These are phyloP conservation scores for Aciculosporium take DNA, from an alignment of 2,329 filamentous ascomycete species.

Conservation along the genomic window DNA sequence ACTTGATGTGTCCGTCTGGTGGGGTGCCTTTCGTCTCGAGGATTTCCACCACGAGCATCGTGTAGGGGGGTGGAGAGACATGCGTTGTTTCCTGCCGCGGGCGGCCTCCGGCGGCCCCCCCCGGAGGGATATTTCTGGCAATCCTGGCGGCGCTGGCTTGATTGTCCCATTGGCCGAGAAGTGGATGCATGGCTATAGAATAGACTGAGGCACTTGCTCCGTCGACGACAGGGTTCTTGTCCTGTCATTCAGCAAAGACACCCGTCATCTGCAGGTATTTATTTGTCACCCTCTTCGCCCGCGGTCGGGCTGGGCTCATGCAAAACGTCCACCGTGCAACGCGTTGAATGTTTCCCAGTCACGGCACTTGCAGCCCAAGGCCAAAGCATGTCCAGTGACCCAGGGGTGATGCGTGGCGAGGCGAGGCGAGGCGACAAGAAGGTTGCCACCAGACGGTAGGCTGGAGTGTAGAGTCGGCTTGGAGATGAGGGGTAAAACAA, in stretches of 20 bases:
- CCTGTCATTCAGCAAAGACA: not conserved
- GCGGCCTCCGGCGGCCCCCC: no score
- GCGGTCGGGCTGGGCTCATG: not conserved
- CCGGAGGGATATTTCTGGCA: no score
- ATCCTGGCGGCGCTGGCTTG: constrained; percentile 10
- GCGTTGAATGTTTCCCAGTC: no score
- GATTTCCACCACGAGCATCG: not conserved
- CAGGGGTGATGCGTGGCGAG: constrained; percentile 27
- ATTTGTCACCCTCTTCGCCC: not conserved
- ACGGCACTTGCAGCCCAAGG: not conserved
- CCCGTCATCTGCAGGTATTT: not conserved
- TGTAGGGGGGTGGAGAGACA: not conserved
- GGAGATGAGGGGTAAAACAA: no score
- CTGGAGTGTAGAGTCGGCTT: no score
- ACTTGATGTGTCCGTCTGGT: not conserved
- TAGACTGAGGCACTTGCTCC: not conserved
- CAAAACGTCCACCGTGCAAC: not conserved
- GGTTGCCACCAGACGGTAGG: no score
- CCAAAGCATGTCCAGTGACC: constrained; percentile 28
- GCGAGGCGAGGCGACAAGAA: constrained; percentile 7
- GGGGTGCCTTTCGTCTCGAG: not conserved
- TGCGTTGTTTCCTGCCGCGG: not conserved
- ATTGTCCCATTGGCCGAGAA: constrained; percentile 25
- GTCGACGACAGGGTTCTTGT: not conserved
- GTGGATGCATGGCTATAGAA: constrained; percentile 2